Conservation (phyloP, 371 early-diverging fungal genomes). For the Rhizomucor miehei region DNA sequence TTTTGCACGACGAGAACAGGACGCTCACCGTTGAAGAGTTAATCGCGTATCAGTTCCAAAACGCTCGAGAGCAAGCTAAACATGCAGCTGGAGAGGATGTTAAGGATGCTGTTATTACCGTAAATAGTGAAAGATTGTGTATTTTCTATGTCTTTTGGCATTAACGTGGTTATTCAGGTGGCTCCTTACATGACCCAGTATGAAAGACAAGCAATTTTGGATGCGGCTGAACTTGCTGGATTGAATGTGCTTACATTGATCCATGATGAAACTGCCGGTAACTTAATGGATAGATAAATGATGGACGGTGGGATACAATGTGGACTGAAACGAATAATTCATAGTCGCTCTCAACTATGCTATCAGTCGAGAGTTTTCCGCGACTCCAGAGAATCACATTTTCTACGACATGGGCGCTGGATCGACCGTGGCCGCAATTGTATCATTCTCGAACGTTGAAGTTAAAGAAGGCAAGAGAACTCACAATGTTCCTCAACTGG, state of each 20-base stretch:
- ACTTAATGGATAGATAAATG: slow-evolving; percentile 4
- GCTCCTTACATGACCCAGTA: slow-evolving; percentile 88
- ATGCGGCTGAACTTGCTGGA: slow-evolving; percentile 92
- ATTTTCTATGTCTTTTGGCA: neutral
- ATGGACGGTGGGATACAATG: too few species aligned
- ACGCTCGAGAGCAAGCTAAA: slow-evolving; percentile 83
- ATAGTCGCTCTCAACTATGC: slow-evolving; percentile 93
- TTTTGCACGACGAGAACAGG: slow-evolving; percentile 55
- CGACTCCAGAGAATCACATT: slow-evolving; percentile 77
- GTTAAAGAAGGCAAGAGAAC: slow-evolving; percentile 60
- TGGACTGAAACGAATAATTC: neutral
- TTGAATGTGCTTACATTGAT: slow-evolving; percentile 80
- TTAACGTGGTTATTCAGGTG: slow-evolving; percentile 47
- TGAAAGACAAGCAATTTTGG: slow-evolving; percentile 91
- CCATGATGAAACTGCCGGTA: slow-evolving; percentile 92
- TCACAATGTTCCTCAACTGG: slow-evolving; percentile 65
- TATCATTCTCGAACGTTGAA: slow-evolving; percentile 67
- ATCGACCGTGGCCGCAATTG: slow-evolving; percentile 86
- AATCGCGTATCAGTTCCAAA: slow-evolving; percentile 90
- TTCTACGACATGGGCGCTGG: slow-evolving; percentile 98
- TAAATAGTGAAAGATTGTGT: slow-evolving; percentile 25
- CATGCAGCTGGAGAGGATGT: slow-evolving; percentile 74
- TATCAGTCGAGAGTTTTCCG: slow-evolving; percentile 66
- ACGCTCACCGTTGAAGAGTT: slow-evolving; percentile 81
- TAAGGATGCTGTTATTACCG: slow-evolving; percentile 88